Percentiles rank a stretch among this genome's conserved stretches.
Conservation (phyloP, 164 flowering plant species). For the Tetracentron sinense region DNA sequence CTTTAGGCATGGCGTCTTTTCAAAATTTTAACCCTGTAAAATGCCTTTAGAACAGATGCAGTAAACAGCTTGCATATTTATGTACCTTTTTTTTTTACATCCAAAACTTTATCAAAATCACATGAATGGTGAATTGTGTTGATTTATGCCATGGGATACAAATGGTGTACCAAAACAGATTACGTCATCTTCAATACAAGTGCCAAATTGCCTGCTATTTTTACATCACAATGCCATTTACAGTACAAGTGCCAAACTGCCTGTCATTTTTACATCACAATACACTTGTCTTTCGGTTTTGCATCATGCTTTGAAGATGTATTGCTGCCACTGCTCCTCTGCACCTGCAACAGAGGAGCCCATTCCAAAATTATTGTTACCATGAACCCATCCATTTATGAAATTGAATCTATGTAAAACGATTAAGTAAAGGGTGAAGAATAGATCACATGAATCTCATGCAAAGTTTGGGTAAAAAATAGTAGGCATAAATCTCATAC, state of each 20-base stretch:
- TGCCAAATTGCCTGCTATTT: neutral
- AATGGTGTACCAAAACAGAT: neutral
- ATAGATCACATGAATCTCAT: no score
- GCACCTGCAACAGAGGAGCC: no score
- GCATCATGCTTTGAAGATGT: conserved; percentile 41
- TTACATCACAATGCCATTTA: no score
- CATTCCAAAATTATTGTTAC: no score
- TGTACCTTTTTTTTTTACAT: conserved; percentile 6
- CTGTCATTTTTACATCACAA: no score
- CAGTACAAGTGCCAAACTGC: no score
- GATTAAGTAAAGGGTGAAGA: no score
- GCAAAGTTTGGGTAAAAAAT: no score
- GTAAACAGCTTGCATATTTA: conserved; percentile 5
- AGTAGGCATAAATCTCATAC: no score
- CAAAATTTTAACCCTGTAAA: neutral
- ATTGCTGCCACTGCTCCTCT: conserved; percentile 36
- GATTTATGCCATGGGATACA: neutral
- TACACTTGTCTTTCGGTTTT: conserved; percentile 65
- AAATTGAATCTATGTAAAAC: no score
- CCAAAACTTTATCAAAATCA: neutral
- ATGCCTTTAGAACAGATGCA: conserved; percentile 1
- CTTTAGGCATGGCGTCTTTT: neutral
- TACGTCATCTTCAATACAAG: conserved; percentile 26
- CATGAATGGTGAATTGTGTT: neutral
- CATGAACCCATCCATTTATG: no score